phyloP scores from a whole-genome alignment of 2,329 filamentous ascomycete genomes.

The Fusarium sp. region DNA sequence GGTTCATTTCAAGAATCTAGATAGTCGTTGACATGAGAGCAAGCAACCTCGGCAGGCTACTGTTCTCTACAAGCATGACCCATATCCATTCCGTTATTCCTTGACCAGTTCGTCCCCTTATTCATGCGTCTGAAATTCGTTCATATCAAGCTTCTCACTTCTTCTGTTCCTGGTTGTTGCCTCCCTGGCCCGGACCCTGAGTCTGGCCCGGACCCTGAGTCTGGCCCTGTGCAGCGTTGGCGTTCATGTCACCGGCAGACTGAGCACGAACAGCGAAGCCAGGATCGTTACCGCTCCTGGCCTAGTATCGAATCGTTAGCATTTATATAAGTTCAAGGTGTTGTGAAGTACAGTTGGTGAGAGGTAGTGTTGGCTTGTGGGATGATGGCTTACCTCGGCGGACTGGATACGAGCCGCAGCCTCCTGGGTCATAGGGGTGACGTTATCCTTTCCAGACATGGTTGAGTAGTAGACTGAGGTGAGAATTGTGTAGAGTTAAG shows the following conservation, averaged over 20 bases:
- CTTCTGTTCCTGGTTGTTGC: constrained; percentile 14
- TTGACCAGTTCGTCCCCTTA: neutral
- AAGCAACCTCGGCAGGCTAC: neutral
- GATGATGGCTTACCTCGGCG: neutral
- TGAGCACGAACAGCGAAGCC: constrained; percentile 24
- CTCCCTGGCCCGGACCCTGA: neutral
- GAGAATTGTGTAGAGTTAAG: neutral
- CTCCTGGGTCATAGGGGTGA: constrained; percentile 14
- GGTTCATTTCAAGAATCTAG: neutral
- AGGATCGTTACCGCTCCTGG: constrained; percentile 14
- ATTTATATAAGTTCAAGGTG: neutral
- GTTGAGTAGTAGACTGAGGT: neutral
- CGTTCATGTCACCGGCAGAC: constrained; percentile 6
- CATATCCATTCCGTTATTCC: neutral
- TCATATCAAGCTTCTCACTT: constrained; percentile 8
- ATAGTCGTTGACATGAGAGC: neutral
- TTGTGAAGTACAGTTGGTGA: neutral
- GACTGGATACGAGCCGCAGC: constrained; percentile 22
- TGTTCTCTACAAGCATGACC: neutral
- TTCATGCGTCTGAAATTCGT: neutral
- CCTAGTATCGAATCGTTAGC: neutral
- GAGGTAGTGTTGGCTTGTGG: too few relatives aligned
- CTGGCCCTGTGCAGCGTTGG: too few relatives aligned
- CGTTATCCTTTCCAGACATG: constrained; percentile 18
- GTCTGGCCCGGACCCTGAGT: too few relatives aligned